phyloP scores from a whole-genome alignment of 805 yeast species.

The Saccharomycopsis sp. region DNA sequence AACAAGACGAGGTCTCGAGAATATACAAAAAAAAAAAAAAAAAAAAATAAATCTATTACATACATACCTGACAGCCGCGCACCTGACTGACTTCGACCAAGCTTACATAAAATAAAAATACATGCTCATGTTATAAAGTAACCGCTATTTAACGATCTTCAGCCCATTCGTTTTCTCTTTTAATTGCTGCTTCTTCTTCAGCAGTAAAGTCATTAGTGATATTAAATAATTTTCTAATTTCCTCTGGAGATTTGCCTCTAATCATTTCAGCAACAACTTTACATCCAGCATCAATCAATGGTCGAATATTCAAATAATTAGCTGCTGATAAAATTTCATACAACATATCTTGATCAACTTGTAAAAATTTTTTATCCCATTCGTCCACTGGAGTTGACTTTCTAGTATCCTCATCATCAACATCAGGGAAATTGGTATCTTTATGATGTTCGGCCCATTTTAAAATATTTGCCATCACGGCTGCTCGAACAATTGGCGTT shows the following conservation, averaged over 20 bases:
- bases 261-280: slow-evolving; percentile 81
- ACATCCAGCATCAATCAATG: slow-evolving; percentile 71
- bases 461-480: slow-evolving; percentile 81
- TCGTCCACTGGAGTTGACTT: slow-evolving; percentile 89
- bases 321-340: slow-evolving; percentile 80
- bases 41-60: not conserved
- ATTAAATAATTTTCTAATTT: slow-evolving; percentile 71
- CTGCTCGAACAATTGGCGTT: slow-evolving; percentile 81
- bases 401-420: slow-evolving; percentile 76
- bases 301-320: slow-evolving; percentile 68
- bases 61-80: too few relatives aligned
- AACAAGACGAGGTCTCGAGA: too few relatives aligned
- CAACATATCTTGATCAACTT: slow-evolving; percentile 88
- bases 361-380: slow-evolving; percentile 92
- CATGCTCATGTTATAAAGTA: not conserved
- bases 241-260: slow-evolving; percentile 73
- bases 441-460: slow-evolving; percentile 97
- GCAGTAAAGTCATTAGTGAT: slow-evolving; percentile 79
- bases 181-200: slow-evolving; percentile 82
- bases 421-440: slow-evolving; percentile 69
- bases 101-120: not conserved
- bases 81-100: too few relatives aligned
- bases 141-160: slow-evolving; percentile 53
- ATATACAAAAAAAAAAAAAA: not conserved
- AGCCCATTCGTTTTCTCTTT: slow-evolving; percentile 88